Conservation (phyloP, 352 stramenopile species). For the Labyrinthula sp. region DNA sequence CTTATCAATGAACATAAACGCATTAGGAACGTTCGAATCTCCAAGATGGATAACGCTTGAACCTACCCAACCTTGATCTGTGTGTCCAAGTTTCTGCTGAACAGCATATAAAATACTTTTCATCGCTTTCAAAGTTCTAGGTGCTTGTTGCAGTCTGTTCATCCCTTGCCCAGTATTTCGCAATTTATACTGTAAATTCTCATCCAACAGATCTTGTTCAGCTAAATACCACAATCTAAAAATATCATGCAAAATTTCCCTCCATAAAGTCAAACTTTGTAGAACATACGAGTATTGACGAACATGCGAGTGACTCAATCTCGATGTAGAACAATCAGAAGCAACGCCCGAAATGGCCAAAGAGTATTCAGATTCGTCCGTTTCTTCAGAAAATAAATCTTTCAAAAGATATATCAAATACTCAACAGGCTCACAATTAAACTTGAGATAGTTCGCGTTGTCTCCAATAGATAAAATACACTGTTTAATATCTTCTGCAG, state of each 20-base stretch:
- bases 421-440: conserved; percentile 82
- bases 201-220: conserved; percentile 62
- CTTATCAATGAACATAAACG: conserved; percentile 95
- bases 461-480: conserved; percentile 85
- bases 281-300: conserved; percentile 84
- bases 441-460: conserved; percentile 90
- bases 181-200: conserved; percentile 55
- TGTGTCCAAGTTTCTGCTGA: conserved; percentile 37
- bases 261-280: conserved; percentile 81
- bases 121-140: conserved; percentile 76
- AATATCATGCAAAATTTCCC: conserved; percentile 83
- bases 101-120: conserved; percentile 55
- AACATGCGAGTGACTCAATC: conserved; percentile 74
- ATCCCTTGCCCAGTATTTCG: conserved; percentile 78
- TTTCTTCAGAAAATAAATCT: conserved; percentile 51
- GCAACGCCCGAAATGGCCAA: conserved; percentile 71
- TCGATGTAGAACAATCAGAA: conserved; percentile 64
- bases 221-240: conserved; percentile 83
- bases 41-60: conserved; percentile 83
- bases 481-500: conserved; percentile 62
- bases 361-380: conserved; percentile 48
- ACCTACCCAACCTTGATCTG: conserved; percentile 51
- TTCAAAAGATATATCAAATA: conserved; percentile 69
- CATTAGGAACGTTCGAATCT: conserved; percentile 91
- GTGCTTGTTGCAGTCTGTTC: conserved; percentile 71